Evolutionary conservation across 2,329 filamentous ascomycete genomes (phyloP).

Genomic region (Dendryphion nanum): DNA sequence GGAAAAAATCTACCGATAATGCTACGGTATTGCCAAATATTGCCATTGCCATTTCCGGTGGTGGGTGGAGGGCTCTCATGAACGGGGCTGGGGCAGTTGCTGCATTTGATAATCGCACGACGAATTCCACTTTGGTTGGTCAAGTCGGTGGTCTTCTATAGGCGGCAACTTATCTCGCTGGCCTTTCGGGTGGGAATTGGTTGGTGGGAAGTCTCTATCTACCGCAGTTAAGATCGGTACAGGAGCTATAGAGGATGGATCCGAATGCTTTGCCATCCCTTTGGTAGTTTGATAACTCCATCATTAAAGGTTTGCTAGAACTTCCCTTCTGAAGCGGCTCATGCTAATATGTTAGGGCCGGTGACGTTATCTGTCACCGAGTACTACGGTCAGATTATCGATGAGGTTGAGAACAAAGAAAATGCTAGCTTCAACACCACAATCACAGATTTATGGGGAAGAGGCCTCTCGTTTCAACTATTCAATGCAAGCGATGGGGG

Average conservation of each 20-base stretch:
- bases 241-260: constrained; percentile 48
- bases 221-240: constrained; percentile 70
- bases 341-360: constrained; percentile 25
- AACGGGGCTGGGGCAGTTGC: constrained; percentile 76
- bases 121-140: constrained; percentile 57
- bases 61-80: constrained; percentile 77
- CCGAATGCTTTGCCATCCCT: constrained; percentile 42
- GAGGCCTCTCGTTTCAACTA: constrained; percentile 50
- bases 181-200: constrained; percentile 80
- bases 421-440: constrained; percentile 40
- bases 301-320: constrained; percentile 52
- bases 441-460: constrained; percentile 43
- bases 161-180: constrained; percentile 72
- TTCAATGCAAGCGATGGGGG: constrained; percentile 69
- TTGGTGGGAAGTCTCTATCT: constrained; percentile 70
- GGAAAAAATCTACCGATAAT: constrained; percentile 52
- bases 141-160: constrained; percentile 77
- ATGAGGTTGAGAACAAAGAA: constrained; percentile 53
- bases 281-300: constrained; percentile 61
- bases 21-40: constrained; percentile 60
- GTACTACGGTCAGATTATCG: constrained; percentile 60
- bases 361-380: constrained; percentile 49
- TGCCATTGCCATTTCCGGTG: constrained; percentile 72
- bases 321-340: constrained; percentile 47
- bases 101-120: constrained; percentile 71